Evolutionary conservation across 805 yeast genomes (phyloP), one percentile per base, ranked within the genome.

Genomic region (Wickerhamomyces strasburgensis): DNA sequence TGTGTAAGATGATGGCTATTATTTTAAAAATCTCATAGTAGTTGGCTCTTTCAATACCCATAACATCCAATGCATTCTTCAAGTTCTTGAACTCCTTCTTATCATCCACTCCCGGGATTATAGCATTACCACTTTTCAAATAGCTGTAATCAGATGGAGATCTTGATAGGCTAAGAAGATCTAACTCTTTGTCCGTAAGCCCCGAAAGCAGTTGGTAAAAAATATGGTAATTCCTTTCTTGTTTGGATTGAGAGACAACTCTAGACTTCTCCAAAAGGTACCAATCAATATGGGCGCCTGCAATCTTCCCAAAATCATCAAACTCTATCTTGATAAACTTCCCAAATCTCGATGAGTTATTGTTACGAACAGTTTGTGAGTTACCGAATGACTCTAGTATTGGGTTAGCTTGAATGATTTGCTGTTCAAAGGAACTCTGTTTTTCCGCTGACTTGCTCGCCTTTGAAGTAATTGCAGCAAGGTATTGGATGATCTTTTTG

Each of bases 261-360:
- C 99, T 77, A 5, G 97, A 86, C 60, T 93, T 93, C 57, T 93
- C 99, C 28, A 93, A 64, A 17, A 93, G 65, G 52, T 93, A 93
- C 86, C 96, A 93, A 51, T 90, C 96, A 34, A 93, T 87, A 47
- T 84, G 81, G 9, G 98, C 98, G 10, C 96, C 96, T 15, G 75
- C 68, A 31, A 93, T 81, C 41, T 72, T 72, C 3, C 86, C 86
- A 9, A 69, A 57, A 4, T 64, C 51, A 38, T 73, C 70, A 49
- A 90, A 85, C 55, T 80, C 87, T 41, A 93, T 84, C 53, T 88
- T 83, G 46, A 93, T 85, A 54, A 93, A 93, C 62, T 93, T 93
- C 27, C 99, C 99, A 58, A 93, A 93, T 54, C 99, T 75, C 5
- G 98, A 90, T 4, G 97, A 88, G 60, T 93, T 93, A 58, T 89